Evolutionary conservation across 352 stramenopile species (phyloP).

Genomic region (Plasmopara viticola): DNA sequence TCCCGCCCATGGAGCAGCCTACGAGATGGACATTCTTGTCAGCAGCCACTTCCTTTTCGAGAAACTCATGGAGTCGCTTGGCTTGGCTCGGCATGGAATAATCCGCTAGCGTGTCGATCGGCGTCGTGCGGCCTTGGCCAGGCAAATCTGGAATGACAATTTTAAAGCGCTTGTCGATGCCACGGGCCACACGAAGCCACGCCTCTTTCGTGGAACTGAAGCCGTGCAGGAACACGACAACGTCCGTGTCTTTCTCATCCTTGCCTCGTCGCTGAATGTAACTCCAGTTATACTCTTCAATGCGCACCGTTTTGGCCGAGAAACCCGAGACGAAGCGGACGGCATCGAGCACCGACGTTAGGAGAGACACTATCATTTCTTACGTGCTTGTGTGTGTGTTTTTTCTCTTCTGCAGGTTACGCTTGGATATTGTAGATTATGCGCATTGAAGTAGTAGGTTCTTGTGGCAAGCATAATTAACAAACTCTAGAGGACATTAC

Average conservation of each 20-base stretch:
- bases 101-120: slow-evolving; percentile 32
- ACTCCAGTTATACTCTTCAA: slow-evolving; percentile 63
- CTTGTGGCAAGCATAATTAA: too few species aligned
- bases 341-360: slow-evolving; percentile 41
- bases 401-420: neutral
- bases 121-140: slow-evolving; percentile 54
- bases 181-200: slow-evolving; percentile 45
- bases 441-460: too few species aligned
- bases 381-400: too few species aligned
- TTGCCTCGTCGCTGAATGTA: slow-evolving; percentile 57
- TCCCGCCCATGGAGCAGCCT: slow-evolving; percentile 71
- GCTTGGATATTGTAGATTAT: too few species aligned
- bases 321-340: slow-evolving; percentile 51
- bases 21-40: slow-evolving; percentile 65
- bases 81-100: slow-evolving; percentile 55
- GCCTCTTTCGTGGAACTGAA: slow-evolving; percentile 72
- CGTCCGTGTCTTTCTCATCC: slow-evolving; percentile 32
- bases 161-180: slow-evolving; percentile 45
- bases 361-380: slow-evolving; percentile 21
- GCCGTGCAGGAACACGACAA: slow-evolving; percentile 63
- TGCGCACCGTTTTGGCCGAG: slow-evolving; percentile 29
- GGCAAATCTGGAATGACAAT: slow-evolving; percentile 67
- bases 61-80: slow-evolving; percentile 45
- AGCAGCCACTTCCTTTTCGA: slow-evolving; percentile 37
- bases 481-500: too few species aligned